phyloP scores from a whole-genome alignment of 83 land plant species.

The Diphasiastrum complanatum region DNA sequence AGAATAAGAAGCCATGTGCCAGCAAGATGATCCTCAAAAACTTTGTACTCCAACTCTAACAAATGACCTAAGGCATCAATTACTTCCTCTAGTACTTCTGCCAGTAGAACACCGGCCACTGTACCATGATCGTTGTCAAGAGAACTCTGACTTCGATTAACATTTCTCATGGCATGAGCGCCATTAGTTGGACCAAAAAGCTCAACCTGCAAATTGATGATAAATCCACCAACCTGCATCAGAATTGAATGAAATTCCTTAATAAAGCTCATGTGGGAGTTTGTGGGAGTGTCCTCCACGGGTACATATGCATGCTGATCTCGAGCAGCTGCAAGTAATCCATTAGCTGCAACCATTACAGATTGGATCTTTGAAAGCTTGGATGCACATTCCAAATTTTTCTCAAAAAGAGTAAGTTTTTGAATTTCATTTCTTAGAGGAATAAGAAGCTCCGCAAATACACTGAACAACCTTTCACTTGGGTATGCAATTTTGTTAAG shows the following conservation, averaged over 20 bases:
- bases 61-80: slow-evolving; percentile 5
- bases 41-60: slow-evolving; percentile 21
- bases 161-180: slow-evolving; percentile 1
- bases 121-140: not conserved
- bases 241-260: slow-evolving; percentile 8
- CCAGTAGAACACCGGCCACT: not conserved
- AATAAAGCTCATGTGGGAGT: slow-evolving; percentile 19
- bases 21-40: slow-evolving; percentile 16
- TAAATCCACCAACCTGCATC: slow-evolving; percentile 9
- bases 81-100: slow-evolving; percentile 9
- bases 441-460: slow-evolving; percentile 9
- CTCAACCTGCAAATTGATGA: slow-evolving; percentile 3
- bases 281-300: slow-evolving; percentile 10
- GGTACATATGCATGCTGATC: slow-evolving; percentile 12
- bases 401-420: too few relatives aligned
- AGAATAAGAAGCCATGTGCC: slow-evolving; percentile 14
- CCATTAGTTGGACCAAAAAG: not conserved
- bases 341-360: slow-evolving; percentile 15
- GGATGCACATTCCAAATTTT: too few relatives aligned
- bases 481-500: too few relatives aligned
- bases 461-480: slow-evolving; percentile 8
- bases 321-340: slow-evolving; percentile 17
- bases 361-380: not conserved
- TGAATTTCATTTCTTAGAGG: slow-evolving; percentile 5
- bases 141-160: not conserved